Evolutionary conservation across 75 land plant species (phyloP).

Genomic region (Pinus tabuliformis): DNA sequence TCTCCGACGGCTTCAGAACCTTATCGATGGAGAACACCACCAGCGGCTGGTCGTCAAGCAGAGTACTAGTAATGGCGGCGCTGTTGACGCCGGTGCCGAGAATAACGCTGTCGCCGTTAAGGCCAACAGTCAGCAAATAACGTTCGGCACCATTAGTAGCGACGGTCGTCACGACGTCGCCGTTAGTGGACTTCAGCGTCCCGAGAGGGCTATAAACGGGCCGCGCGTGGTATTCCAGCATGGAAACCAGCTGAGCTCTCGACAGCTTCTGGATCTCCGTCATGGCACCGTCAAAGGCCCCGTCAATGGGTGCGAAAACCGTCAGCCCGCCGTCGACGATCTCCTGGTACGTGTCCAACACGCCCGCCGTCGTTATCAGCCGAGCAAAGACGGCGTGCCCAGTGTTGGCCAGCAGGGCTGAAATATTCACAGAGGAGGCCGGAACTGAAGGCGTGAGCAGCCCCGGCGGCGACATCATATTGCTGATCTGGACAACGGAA

Average conservation of each 20-base stretch:
- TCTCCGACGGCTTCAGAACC: conserved; percentile 20
- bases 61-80: conserved; percentile 4
- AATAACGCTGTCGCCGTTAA: background rate
- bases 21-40: conserved; percentile 19
- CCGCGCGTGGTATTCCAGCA: conserved; percentile 23
- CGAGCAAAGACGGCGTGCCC: background rate
- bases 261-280: conserved; percentile 3
- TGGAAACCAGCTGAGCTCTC: conserved; percentile 5
- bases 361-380: conserved; percentile 19
- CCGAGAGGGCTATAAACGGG: conserved; percentile 10
- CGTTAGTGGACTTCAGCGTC: background rate
- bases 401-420: background rate
- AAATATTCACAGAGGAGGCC: conserved; percentile 10
- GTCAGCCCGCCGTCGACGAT: conserved; percentile 15
- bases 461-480: conserved; percentile 23
- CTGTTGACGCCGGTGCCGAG: conserved; percentile 14
- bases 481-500: conserved; percentile 41
- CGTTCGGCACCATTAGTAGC: background rate
- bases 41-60: conserved; percentile 14
- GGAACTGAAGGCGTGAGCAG: conserved; percentile 3
- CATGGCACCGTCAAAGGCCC: conserved; percentile 13
- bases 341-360: conserved; percentile 2
- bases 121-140: background rate
- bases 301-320: conserved; percentile 26
- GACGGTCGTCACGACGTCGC: background rate